A percentile compares a stretch with the other conserved stretches of the same genome.
Conservation (phyloP, 768 basidiomycete genomes). For the Sutorius australiensis region DNA sequence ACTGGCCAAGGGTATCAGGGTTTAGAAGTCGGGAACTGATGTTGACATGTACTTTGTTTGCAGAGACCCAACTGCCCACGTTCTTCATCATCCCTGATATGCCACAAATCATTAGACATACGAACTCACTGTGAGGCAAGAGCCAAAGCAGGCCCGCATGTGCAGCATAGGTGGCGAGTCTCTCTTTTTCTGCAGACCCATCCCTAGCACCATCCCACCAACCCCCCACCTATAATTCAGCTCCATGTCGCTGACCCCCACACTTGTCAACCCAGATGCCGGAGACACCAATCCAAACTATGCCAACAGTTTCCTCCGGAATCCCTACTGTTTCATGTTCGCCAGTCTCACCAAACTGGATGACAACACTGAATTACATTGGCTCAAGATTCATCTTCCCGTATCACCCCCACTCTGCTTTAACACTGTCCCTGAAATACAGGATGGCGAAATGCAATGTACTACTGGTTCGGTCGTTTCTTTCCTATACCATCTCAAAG, state of each 20-base stretch:
- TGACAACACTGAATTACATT: constrained; percentile 84
- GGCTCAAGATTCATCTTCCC: constrained; percentile 56
- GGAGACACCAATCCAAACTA: constrained; percentile 38
- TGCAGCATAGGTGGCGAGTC: constrained; percentile 83
- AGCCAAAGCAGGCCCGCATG: constrained; percentile 89
- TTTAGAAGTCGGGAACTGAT: too few species aligned
- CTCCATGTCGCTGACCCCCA: constrained; percentile 77
- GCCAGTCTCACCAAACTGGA: constrained; percentile 86
- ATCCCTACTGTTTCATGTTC: constrained; percentile 96
- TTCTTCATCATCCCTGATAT: too few species aligned
- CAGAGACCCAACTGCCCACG: too few species aligned
- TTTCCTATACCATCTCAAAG: constrained; percentile 87
- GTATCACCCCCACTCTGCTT: not conserved
- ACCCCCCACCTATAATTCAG: constrained; percentile 96
- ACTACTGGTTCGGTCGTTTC: constrained; percentile 91
- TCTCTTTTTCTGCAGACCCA: constrained; percentile 21
- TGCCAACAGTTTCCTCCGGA: constrained; percentile 69
- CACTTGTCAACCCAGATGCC: constrained; percentile 30
- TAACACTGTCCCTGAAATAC: not conserved
- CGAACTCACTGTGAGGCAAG: too few species aligned
- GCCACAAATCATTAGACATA: too few species aligned
- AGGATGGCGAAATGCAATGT: constrained; percentile 88
- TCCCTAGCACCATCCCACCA: constrained; percentile 79
- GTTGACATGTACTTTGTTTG: too few species aligned
- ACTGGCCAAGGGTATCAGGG: too few species aligned